Evolutionary conservation across 2,329 filamentous ascomycete genomes (phyloP), one percentile per base, ranked within the genome.

Genomic region (Colletotrichum brevisporum): DNA sequence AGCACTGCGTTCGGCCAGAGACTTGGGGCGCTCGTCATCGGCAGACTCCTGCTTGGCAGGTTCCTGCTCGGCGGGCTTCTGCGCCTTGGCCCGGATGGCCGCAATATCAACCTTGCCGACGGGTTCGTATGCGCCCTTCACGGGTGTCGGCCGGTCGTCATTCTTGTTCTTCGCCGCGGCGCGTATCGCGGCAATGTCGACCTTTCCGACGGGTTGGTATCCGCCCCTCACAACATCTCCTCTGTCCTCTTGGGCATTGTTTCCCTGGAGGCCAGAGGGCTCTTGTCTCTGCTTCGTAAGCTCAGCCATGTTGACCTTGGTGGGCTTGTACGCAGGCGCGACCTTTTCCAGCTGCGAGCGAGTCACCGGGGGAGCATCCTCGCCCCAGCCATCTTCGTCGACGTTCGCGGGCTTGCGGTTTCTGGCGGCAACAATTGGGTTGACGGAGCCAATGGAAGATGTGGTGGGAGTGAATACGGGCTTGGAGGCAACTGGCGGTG

Each of bases 21-120:
- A 89, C 75, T 86, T 91, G 2, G 89, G 85, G 4, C 58, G 69
- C 39, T 69, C 69, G 18, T 69, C 50, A 5, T 67, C 57, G 15
- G 48, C 62, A 62, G 82, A 78, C 43, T 79, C 73, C 5, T 78
- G 61, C 47, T 77, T 10, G 31, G 10, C 76, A 16, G 67, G 62
- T 4, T 75, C 71, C n/a, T 74, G 39, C 36, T 78, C 75, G 36
- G 74, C 71, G 55, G 88, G 88, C 72, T 89, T 92, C 80, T 96
- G 93, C 6, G 94, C 92, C 80, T 90, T 92, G 24, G 95, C 92
- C 72, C 94, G 90, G 76, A 99, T 98, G 24, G 95, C 95, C 51
- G 94, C 94, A 80, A 99, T 98, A 74, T 99, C 96, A 10, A 99
- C 95, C 82, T 98, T 98, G 54, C 96, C 96, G 21, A 98, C 86